Conservation (phyloP, 2,329 filamentous ascomycete species). For the Fusarium xylarioides region DNA sequence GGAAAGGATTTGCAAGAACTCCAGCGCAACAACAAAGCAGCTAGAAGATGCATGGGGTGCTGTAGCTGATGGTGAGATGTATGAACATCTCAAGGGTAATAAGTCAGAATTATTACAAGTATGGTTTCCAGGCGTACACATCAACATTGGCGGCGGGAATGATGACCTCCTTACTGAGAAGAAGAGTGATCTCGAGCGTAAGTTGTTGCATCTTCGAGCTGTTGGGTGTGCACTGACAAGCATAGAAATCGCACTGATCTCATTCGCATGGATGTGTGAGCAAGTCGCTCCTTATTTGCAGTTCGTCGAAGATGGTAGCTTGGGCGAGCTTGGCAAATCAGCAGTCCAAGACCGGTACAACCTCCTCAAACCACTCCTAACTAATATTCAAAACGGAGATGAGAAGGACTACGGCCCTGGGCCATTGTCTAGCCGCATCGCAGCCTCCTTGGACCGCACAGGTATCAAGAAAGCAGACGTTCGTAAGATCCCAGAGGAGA, state of each 20-base stretch:
- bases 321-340: slow-evolving; percentile 20
- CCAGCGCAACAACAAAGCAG: slow-evolving; percentile 10
- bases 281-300: slow-evolving; percentile 34
- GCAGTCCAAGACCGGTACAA: slow-evolving; percentile 33
- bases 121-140: slow-evolving; percentile 43
- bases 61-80: slow-evolving; percentile 33
- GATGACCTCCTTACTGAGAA: slow-evolving; percentile 31
- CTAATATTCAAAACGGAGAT: slow-evolving; percentile 19
- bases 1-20: slow-evolving; percentile 6
- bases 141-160: slow-evolving; percentile 40
- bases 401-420: slow-evolving; percentile 30
- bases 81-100: slow-evolving; percentile 18
- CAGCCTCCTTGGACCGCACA: slow-evolving; percentile 13
- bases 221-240: not conserved
- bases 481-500: slow-evolving; percentile 24
- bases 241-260: slow-evolving; percentile 39
- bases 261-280: slow-evolving; percentile 42
- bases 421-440: slow-evolving; percentile 17
- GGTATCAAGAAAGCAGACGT: slow-evolving; percentile 28
- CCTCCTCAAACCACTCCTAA: slow-evolving; percentile 35
- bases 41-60: slow-evolving; percentile 23
- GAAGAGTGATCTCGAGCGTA: slow-evolving; percentile 40
- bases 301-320: slow-evolving; percentile 15
- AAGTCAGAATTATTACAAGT: slow-evolving; percentile 36
- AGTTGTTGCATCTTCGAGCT: not conserved